Evolutionary conservation across 2,329 filamentous ascomycete genomes (phyloP).

Genomic region (Conoideocrella luteorostrata): DNA sequence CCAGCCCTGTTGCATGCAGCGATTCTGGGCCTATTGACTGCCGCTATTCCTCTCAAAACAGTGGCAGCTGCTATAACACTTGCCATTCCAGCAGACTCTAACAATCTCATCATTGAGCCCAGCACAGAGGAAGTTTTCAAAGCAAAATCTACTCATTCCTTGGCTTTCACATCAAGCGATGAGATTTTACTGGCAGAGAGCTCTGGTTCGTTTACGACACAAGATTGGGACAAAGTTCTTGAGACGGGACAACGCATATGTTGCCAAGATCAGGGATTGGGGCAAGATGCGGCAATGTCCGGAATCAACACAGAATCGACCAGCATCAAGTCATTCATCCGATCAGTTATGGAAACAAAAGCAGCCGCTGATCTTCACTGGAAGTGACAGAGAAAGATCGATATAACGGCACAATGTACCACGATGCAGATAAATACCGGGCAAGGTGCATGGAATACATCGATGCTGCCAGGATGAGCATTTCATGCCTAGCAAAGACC

Average conservation of each 20-base stretch:
- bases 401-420: too few relatives aligned
- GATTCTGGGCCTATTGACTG: slow-evolving; percentile 71
- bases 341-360: slow-evolving; percentile 53
- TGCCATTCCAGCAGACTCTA: slow-evolving; percentile 43
- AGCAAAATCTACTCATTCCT: slow-evolving; percentile 70
- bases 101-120: slow-evolving; percentile 51
- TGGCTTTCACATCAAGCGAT: slow-evolving; percentile 70
- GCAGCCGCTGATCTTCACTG: slow-evolving; percentile 48
- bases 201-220: slow-evolving; percentile 68
- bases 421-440: too few relatives aligned
- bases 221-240: slow-evolving; percentile 68
- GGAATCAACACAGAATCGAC: slow-evolving; percentile 37
- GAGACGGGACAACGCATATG: slow-evolving; percentile 61
- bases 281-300: slow-evolving; percentile 37
- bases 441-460: too few relatives aligned
- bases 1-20: slow-evolving; percentile 77
- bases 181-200: slow-evolving; percentile 75
- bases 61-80: slow-evolving; percentile 62
- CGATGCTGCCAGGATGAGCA: too few relatives aligned
- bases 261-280: slow-evolving; percentile 35
- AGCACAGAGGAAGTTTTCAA: slow-evolving; percentile 53
- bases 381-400: slow-evolving; percentile 36
- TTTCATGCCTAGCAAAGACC: too few relatives aligned
- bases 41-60: slow-evolving; percentile 71
- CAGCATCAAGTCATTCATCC: slow-evolving; percentile 53